Evolutionary conservation across 768 basidiomycete genomes (phyloP).

Genomic region (Lactarius vividus): DNA sequence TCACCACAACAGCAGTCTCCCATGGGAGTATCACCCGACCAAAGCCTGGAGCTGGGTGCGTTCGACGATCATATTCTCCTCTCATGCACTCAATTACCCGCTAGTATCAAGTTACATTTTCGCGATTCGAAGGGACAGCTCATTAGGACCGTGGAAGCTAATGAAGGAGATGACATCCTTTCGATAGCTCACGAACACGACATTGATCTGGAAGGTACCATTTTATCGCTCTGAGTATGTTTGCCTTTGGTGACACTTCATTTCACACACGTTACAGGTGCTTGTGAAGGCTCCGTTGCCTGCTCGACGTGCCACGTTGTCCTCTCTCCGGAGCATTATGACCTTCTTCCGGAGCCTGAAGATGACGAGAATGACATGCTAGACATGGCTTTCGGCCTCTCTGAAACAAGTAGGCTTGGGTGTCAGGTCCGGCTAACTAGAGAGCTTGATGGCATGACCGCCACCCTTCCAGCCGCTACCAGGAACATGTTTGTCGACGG

Average conservation of each 20-base stretch:
- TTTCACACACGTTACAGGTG: slow-evolving; percentile 51
- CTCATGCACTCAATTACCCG: slow-evolving; percentile 3
- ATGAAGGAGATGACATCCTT: slow-evolving; percentile 91
- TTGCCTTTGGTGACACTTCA: slow-evolving; percentile 6
- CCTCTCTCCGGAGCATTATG: slow-evolving; percentile 75
- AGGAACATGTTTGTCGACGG: slow-evolving; percentile 98
- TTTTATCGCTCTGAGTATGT: slow-evolving; percentile 2
- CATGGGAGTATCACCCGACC: slow-evolving; percentile 64
- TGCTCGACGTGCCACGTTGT: slow-evolving; percentile 99
- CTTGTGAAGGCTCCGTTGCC: slow-evolving; percentile 94
- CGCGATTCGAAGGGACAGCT: slow-evolving; percentile 80
- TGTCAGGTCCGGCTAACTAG: slow-evolving; percentile 77
- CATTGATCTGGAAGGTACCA: slow-evolving; percentile 86
- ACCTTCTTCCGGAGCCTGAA: slow-evolving; percentile 85
- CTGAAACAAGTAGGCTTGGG: slow-evolving; percentile 84
- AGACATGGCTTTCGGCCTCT: slow-evolving; percentile 95
- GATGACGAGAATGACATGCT: slow-evolving; percentile 99
- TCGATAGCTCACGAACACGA: slow-evolving; percentile 93
- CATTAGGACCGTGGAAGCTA: slow-evolving; percentile 88
- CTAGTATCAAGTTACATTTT: slow-evolving; percentile 86
- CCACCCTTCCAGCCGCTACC: slow-evolving; percentile 86
- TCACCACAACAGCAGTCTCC: slow-evolving; percentile 24
- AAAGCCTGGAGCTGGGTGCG: slow-evolving; percentile 66
- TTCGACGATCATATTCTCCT: no score
- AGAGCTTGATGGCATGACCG: slow-evolving; percentile 81